Base-by-base conservation (phyloP, 78 protist species). In the Acrasis kona region DNA sequence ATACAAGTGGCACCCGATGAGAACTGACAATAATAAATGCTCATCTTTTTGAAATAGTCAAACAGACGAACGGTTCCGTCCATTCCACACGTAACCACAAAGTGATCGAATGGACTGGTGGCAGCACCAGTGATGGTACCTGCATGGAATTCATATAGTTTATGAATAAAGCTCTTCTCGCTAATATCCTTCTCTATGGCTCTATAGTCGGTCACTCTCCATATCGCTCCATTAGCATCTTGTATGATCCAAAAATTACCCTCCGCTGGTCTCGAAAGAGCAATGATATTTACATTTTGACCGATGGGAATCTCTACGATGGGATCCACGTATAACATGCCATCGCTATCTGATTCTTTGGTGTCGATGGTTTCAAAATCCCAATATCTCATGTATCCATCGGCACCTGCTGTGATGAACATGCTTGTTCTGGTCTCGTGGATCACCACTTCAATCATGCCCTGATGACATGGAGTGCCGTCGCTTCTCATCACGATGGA, bases 361-460 rank as follows among this genome's bases (percentile, higher is more conserved):
- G 19, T 28, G 40, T 86, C 94, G 19, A 90, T 9, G 31, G 72
- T 2, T 9, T 9, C 64, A 8, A 71, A 10, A 36, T 65, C 66
- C 94, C 94, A 90, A 27, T 37, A 0, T 3, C 82, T 64, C 31
- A 91, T 65, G 64, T 42, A 36, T 1, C 95, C 95, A 42, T 91
- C 95, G 28, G 39, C 19, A 10, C 95, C 95, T 9, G 87, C 91
- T 3, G 91, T 31, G 35, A 83, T 38, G 9, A 91, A 29, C 50
- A 32, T 2, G 50, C 32, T 39, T 5, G 8, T 72, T 70, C n/a
- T 38, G 41, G n/a, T 38, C 1, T 76, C 77, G 8, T 40, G 77
- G 12, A 66, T n/a, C 28, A 84, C 41, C n/a, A 41, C 76, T 64
- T 82, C 87, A 65, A 87, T 34, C 19, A 29, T 1, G 5, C 92